These are phyloP conservation scores for Zygoascus bituminiphila DNA, from an alignment of 805 yeast genomes.

Conservation along the genomic window DNA sequence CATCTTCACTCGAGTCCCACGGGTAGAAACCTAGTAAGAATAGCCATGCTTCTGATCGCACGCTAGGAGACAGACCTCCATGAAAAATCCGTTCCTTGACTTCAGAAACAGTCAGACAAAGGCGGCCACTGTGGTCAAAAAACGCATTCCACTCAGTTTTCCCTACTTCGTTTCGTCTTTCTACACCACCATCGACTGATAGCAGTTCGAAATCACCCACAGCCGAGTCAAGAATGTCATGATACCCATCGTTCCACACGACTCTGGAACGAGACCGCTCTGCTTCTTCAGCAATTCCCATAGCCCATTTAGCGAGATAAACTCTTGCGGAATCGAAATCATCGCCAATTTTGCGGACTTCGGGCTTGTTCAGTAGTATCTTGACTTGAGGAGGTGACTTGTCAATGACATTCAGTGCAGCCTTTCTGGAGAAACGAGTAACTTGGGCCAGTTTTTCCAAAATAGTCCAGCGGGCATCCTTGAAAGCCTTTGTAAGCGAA, in stretches of 20 bases:
- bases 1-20: constrained; percentile 74
- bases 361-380: constrained; percentile 62
- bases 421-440: constrained; percentile 53
- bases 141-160: constrained; percentile 74
- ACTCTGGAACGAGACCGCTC: constrained; percentile 40
- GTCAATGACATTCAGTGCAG: constrained; percentile 53
- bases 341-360: constrained; percentile 69
- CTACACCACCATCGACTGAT: constrained; percentile 44
- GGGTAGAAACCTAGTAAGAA: constrained; percentile 77
- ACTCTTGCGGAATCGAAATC: constrained; percentile 91
- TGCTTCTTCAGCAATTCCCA: constrained; percentile 87
- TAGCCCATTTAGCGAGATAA: constrained; percentile 94
- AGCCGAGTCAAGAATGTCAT: constrained; percentile 23
- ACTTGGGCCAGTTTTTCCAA: constrained; percentile 78
- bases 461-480: constrained; percentile 76
- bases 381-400: constrained; percentile 50
- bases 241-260: constrained; percentile 30
- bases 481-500: constrained; percentile 42
- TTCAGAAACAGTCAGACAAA: constrained; percentile 65
- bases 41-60: constrained; percentile 75
- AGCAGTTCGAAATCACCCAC: constrained; percentile 37
- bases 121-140: constrained; percentile 72
- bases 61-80: constrained; percentile 62
- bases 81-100: constrained; percentile 81
- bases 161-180: constrained; percentile 60